A percentile compares a stretch with the other conserved stretches of the same genome.
Evolutionary conservation across 139 green algal species (phyloP).

Genomic region (Gonium pectorale): DNA sequence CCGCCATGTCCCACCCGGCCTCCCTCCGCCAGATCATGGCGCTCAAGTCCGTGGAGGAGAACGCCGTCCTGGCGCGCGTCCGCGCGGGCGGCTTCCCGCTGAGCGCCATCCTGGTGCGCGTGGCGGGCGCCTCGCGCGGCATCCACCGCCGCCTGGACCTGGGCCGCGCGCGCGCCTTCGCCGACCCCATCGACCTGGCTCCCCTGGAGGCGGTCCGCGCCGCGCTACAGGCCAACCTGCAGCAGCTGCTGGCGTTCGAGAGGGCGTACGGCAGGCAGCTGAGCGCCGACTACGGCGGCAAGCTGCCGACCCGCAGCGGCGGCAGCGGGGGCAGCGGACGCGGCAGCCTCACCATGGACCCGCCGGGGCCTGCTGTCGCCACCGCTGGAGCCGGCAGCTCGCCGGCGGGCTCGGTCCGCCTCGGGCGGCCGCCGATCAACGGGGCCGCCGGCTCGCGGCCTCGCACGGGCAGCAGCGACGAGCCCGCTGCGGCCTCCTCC

Average conservation of each 20-base stretch:
- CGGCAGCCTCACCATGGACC: constrained; percentile 33
- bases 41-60: constrained; percentile 38
- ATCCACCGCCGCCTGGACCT: constrained; percentile 49
- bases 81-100: constrained; percentile 47
- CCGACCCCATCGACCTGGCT: constrained; percentile 46
- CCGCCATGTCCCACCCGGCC: not conserved
- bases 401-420: not conserved
- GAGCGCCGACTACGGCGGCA: not conserved
- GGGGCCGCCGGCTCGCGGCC: not conserved
- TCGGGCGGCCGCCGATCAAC: not conserved
- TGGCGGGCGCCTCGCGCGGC: constrained; percentile 46
- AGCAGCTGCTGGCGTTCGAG: constrained; percentile 42
- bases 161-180: constrained; percentile 42
- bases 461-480: not conserved
- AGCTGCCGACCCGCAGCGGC: not conserved
- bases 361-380: not conserved
- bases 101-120: constrained; percentile 27
- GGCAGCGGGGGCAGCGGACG: not conserved
- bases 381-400: not conserved
- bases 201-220: constrained; percentile 39
- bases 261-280: constrained; percentile 37
- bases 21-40: constrained; percentile 38
- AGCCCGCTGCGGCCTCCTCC: not conserved
- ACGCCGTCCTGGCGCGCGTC: constrained; percentile 19
- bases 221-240: constrained; percentile 24